Evolutionary conservation across 495 filamentous ascomycete species (phyloP), one percentile per base, ranked within the genome.

Genomic region (Talaromyces ruber): DNA sequence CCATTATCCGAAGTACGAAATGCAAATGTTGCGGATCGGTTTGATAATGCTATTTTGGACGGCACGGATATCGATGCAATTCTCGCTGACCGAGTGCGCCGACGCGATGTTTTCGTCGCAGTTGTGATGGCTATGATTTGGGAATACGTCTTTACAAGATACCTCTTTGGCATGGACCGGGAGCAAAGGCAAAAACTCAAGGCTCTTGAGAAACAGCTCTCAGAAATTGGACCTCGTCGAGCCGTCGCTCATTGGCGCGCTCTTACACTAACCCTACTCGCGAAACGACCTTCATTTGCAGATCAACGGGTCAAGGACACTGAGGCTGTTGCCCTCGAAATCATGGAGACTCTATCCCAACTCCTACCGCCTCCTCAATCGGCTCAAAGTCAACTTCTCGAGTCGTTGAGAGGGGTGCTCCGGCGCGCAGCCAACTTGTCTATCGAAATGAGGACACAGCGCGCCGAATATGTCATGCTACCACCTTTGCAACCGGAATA

Each of bases 141-240:
- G 91, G 93, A 98, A 70, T 96, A 90, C 68, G 86, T 98, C 70
- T 98, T 98, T 73, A 96, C 92, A 11, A 87, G 95, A 61, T 98
- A 98, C 70, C 85, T 98, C 37, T 98, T 98, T 69, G 94, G 95
- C 64, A 94, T 98, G 91, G 93, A 97, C 74, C 84, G 92, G 58
- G 94, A 97, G 70, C 93, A 98, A 70, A 88, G 95, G 26, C 93
- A 98, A 74, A 97, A 96, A 69, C 88, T 98, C 69, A 96, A 98
- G 75, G 84, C 84, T 7, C 84, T 98, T 16, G 94, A 98, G 76
- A 96, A 94, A 76, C 85, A 87, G 58, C 80, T 98, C n/a, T 74
- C 78, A 26, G 94, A 97, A 72, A 89, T 96, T 66, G 93, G 91
- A 69, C 87, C 90, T 7, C 79, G 80, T 45, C 80, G 85, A 57